phyloP scores from a whole-genome alignment of 2,329 filamentous ascomycete genomes.

The Hypoxylon sp. region DNA sequence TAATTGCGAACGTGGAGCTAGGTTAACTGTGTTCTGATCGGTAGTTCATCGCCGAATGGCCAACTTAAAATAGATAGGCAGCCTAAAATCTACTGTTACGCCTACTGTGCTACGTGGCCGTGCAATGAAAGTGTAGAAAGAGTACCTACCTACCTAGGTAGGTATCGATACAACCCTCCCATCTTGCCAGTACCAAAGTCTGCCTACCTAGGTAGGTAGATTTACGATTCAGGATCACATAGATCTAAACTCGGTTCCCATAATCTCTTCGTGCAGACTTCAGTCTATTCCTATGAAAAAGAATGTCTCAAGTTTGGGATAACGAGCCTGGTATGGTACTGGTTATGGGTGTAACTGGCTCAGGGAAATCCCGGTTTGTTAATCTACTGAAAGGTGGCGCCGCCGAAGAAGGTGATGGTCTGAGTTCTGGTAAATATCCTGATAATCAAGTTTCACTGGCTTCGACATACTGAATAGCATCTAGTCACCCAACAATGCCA shows the following conservation, averaged over 20 bases:
- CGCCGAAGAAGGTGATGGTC: conserved; percentile 4
- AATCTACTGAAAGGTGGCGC: conserved; percentile 13
- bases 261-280: too few relatives aligned
- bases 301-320: not conserved
- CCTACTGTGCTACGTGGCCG: not conserved
- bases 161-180: not conserved
- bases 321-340: conserved; percentile 14
- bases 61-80: not conserved
- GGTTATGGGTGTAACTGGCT: conserved; percentile 22
- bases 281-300: too few relatives aligned
- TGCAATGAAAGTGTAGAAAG: not conserved
- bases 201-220: too few relatives aligned
- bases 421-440: conserved; percentile 5
- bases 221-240: too few relatives aligned
- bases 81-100: not conserved
- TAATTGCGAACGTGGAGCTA: too few relatives aligned
- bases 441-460: not conserved
- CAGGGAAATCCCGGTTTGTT: conserved; percentile 20
- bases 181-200: not conserved
- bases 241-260: not conserved
- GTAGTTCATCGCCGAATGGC: too few relatives aligned
- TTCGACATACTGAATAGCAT: not conserved
- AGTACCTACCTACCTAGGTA: not conserved
- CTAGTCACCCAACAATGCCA: conserved; percentile 14
- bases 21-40: too few relatives aligned